phyloP scores from a whole-genome alignment of 306 rosid species.

The Notholithocarpus densiflorus region DNA sequence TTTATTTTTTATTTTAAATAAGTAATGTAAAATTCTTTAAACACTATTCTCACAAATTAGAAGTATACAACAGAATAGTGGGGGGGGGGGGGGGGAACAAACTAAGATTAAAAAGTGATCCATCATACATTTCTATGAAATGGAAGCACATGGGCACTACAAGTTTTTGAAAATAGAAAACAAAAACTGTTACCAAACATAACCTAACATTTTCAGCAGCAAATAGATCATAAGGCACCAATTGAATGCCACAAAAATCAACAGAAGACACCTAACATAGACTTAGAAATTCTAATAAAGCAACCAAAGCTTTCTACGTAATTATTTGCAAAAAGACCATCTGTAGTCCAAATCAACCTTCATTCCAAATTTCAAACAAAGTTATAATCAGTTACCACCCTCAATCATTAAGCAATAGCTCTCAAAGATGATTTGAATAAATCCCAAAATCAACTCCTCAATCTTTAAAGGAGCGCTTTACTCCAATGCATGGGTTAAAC shows the following conservation, averaged over 20 bases:
- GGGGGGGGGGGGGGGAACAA: too few species aligned
- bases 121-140: not conserved
- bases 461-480: too few species aligned
- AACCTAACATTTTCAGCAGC: too few species aligned
- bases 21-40: too few species aligned
- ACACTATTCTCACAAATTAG: too few species aligned
- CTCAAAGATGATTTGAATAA: too few species aligned
- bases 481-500: too few species aligned
- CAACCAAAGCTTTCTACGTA: not conserved
- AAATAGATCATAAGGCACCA: not conserved
- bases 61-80: too few species aligned
- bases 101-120: not conserved
- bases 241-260: not conserved
- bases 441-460: too few species aligned
- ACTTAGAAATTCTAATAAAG: not conserved
- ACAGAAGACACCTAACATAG: not conserved
- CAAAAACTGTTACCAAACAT: too few species aligned
- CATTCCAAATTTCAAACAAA: not conserved
- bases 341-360: not conserved
- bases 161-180: not conserved
- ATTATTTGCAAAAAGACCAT: not conserved
- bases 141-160: not conserved
- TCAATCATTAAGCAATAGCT: not conserved
- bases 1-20: too few species aligned
- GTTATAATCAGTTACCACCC: not conserved